Percentiles rank a stretch among this genome's conserved stretches.
Conservation (phyloP, 2,329 filamentous ascomycete genomes). For the Raffaelea deltoideospora region DNA sequence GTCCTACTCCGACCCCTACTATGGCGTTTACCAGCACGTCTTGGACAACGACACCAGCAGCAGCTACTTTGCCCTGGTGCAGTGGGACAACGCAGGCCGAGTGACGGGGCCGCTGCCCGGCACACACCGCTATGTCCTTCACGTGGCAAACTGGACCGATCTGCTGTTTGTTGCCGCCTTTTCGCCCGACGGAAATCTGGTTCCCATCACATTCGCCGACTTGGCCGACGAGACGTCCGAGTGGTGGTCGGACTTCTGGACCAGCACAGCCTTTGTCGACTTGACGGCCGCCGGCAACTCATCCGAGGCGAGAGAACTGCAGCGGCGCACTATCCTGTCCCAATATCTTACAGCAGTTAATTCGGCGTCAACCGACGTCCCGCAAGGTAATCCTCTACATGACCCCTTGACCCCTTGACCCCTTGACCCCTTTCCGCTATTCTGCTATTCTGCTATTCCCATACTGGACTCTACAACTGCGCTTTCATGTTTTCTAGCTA, state of each 20-base stretch:
- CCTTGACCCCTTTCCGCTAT: too few relatives aligned
- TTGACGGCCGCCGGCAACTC: conserved; percentile 26
- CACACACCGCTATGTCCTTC: conserved; percentile 22
- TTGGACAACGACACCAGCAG: conserved; percentile 17
- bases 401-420: too few relatives aligned
- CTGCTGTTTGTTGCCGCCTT: conserved; percentile 19
- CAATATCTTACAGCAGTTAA: conserved; percentile 39
- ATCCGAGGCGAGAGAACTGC: conserved; percentile 23
- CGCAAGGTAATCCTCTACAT: conserved; percentile 21
- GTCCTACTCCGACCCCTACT: conserved; percentile 9
- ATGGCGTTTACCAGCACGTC: conserved; percentile 24
- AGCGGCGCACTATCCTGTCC: conserved; percentile 35
- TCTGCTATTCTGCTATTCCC: too few relatives aligned
- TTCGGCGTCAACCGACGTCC: conserved; percentile 29
- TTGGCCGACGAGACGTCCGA: conserved; percentile 17
- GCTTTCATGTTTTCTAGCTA: neutral
- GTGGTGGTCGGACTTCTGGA: conserved; percentile 36
- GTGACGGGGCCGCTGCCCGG: conserved; percentile 2
- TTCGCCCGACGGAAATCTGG: conserved; percentile 12
- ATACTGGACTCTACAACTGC: too few relatives aligned
- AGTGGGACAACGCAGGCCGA: conserved; percentile 4
- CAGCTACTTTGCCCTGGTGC: conserved; percentile 21
- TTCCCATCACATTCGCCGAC: conserved; percentile 12
- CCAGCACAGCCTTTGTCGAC: conserved; percentile 35
- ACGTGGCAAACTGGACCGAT: conserved; percentile 11